These are phyloP conservation scores for Umbelopsis sp. DNA, from an alignment of 371 early-diverging fungal species.

Conservation along the genomic window DNA sequence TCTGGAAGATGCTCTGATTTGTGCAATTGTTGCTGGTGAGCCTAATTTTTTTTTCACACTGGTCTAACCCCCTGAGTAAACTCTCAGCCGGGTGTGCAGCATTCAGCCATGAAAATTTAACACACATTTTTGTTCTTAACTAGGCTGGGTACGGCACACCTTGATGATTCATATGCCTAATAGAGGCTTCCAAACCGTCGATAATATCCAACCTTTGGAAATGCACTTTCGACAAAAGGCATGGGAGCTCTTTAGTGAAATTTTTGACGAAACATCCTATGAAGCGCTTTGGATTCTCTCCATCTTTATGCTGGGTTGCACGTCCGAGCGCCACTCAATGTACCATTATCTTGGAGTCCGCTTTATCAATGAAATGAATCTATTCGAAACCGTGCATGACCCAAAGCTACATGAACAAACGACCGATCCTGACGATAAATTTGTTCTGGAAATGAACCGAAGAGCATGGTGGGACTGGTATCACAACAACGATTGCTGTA, in stretches of 20 bases:
- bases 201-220: conserved; percentile 16
- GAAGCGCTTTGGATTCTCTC: conserved; percentile 17
- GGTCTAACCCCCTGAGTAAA: no score
- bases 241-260: conserved; percentile 19
- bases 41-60: no score
- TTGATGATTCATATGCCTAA: conserved; percentile 18
- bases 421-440: conserved; percentile 10
- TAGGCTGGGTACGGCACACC: conserved; percentile 18
- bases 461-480: conserved; percentile 24
- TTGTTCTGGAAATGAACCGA: conserved; percentile 16
- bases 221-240: conserved; percentile 18
- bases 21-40: conserved; percentile 17
- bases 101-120: no score
- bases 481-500: conserved; percentile 22
- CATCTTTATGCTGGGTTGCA: conserved; percentile 6
- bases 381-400: conserved; percentile 3
- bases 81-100: no score
- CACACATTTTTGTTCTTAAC: no score
- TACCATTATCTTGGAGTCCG: conserved; percentile 16
- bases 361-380: conserved; percentile 16
- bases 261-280: conserved; percentile 15
- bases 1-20: conserved; percentile 8
- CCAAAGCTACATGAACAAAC: conserved; percentile 16
- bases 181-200: background rate
- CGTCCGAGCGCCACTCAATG: conserved; percentile 1